Evolutionary conservation across 805 yeast species (phyloP), one percentile per base, ranked within the genome.

Genomic region (Sungouiozyma intestinalis): DNA sequence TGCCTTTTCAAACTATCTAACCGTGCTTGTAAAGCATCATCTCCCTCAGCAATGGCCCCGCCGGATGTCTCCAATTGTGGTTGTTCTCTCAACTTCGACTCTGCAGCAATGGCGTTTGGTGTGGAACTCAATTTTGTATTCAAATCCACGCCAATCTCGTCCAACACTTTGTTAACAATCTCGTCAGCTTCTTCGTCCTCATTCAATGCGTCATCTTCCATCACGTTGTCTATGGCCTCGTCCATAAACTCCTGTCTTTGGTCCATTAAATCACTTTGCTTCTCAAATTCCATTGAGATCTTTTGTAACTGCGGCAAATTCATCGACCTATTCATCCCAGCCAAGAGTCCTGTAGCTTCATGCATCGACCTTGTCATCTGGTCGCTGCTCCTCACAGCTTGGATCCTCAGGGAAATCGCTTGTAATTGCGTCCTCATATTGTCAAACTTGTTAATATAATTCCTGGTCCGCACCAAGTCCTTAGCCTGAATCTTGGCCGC

Each of bases 191-290:
- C 95, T 50, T 82, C 92, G 48, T 83, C 94, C 46, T 84, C 94
- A 50, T 79, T 83, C 44, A 85, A 77, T 54, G 85, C 97, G 56
- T 81, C 86, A 54, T 81, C 86, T 41, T 82, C 95, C 92, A 92
- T 86, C 16, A 92, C 84, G 60, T 90, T 96, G 58, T 92, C 99
- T 53, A 92, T 81, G 16, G 96, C 94, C 59, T 92, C 98, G 59
- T 92, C 98, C 83, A 92, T 92, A 77, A 94, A 85, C 61, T 94
- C 99, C 63, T 94, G 97, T 56, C 95, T 81, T 66, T 92, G 98
- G 62, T 90, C 97, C 97, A 92, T 92, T 53, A 94, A 68, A 58
- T 94, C 98, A 63, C 84, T 85, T 57, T 90, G 95, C 54, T 77
- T 79, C 55, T 92, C 95, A 62, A 92, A 92, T 54, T 92, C 97